Evolutionary conservation across 768 basidiomycete genomes (phyloP).

Genomic region (Russula sp.): DNA sequence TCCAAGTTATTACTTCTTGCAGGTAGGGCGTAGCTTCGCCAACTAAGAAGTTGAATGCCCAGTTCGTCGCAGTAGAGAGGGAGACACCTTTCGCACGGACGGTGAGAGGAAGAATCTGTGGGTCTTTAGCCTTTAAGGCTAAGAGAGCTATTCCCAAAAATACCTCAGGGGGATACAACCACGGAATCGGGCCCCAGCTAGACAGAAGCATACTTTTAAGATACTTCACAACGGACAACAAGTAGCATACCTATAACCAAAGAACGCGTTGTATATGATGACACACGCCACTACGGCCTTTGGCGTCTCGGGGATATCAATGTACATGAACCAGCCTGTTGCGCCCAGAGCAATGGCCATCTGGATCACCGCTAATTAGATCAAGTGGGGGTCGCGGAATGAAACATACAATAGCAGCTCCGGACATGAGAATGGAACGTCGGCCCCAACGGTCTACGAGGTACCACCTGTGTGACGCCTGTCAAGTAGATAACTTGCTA

Average conservation of each 20-base stretch:
- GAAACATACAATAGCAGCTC: slow-evolving; percentile 63
- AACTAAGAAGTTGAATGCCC: slow-evolving; percentile 81
- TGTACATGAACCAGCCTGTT: slow-evolving; percentile 91
- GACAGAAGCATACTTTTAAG: not conserved
- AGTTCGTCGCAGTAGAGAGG: slow-evolving; percentile 84
- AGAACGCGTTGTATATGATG: slow-evolving; percentile 88
- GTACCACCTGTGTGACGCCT: slow-evolving; percentile 60
- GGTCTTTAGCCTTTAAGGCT: slow-evolving; percentile 2
- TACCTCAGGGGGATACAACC: slow-evolving; percentile 85
- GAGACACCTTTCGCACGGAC: slow-evolving; percentile 96
- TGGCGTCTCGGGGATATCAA: slow-evolving; percentile 80
- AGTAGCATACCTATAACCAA: slow-evolving; percentile 65
- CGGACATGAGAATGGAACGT: slow-evolving; percentile 77
- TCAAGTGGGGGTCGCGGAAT: not conserved
- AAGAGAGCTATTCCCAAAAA: slow-evolving; percentile 11
- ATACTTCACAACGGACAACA: not conserved
- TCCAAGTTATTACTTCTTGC: slow-evolving; percentile 84
- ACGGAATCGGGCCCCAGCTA: slow-evolving; percentile 84
- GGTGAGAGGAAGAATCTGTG: slow-evolving; percentile 79
- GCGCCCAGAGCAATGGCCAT: slow-evolving; percentile 77
- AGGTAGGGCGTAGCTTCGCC: slow-evolving; percentile 82
- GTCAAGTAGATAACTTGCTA: slow-evolving; percentile 12
- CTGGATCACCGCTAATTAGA: slow-evolving; percentile 29
- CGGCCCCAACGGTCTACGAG: slow-evolving; percentile 90
- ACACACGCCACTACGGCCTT: slow-evolving; percentile 84